These are phyloP conservation scores for Dipodascus albidus DNA, from an alignment of 805 yeast species.

Conservation along the genomic window DNA sequence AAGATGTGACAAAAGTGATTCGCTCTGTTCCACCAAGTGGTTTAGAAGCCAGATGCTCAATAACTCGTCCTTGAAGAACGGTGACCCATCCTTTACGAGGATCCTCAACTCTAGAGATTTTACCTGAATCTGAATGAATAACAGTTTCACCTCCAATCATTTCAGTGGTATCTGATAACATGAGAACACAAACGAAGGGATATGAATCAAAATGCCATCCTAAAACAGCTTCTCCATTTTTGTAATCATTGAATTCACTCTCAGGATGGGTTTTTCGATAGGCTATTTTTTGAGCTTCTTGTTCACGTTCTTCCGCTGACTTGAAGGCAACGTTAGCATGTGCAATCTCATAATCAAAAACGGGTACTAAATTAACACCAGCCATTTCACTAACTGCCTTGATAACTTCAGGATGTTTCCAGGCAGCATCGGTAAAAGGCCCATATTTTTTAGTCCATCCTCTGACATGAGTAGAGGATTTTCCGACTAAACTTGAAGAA, in stretches of 20 bases:
- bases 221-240: conserved; percentile 33
- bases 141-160: conserved; percentile 53
- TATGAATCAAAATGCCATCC: conserved; percentile 55
- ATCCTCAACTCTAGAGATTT: conserved; percentile 21
- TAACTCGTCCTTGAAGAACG: conserved; percentile 35
- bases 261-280: not conserved
- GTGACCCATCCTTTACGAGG: conserved; percentile 42
- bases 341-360: conserved; percentile 50
- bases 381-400: conserved; percentile 47
- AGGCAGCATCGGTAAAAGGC: conserved; percentile 44
- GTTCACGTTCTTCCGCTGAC: conserved; percentile 6
- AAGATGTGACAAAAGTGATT: conserved; percentile 24
- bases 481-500: conserved; percentile 31
- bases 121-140: conserved; percentile 29
- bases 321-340: conserved; percentile 34
- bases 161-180: conserved; percentile 44
- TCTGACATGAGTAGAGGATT: conserved; percentile 27
- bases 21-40: conserved; percentile 29
- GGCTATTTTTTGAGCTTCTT: conserved; percentile 6
- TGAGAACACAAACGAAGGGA: conserved; percentile 52
- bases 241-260: not conserved
- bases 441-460: conserved; percentile 37
- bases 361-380: conserved; percentile 41
- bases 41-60: conserved; percentile 37
- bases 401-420: conserved; percentile 48